Conservation (phyloP, 23 red algal species). For the Gracilaria gracilis region DNA sequence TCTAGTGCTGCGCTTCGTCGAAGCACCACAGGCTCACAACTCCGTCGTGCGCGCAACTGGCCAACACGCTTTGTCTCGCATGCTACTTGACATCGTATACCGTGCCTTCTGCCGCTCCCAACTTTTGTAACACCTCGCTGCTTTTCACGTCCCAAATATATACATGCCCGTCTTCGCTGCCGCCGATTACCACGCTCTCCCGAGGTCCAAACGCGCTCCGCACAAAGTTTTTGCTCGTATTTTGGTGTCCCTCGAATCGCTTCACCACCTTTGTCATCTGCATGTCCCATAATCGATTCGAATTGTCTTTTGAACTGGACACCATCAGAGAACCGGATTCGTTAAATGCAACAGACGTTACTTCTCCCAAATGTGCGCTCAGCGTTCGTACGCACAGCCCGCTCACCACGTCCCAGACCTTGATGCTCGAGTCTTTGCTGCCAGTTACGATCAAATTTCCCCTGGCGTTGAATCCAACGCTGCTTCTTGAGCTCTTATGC, state of each 20-base stretch:
- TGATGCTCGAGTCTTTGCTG: slow-evolving; percentile 97
- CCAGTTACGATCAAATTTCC: slow-evolving; percentile 96
- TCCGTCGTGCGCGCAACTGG: slow-evolving; percentile 90
- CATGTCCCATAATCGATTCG: slow-evolving; percentile 98
- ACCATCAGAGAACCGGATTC: slow-evolving; percentile 85
- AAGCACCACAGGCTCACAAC: slow-evolving; percentile 87
- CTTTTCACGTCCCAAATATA: slow-evolving; percentile 98
- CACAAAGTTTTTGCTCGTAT: slow-evolving; percentile 99
- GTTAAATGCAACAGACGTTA: slow-evolving; percentile 94
- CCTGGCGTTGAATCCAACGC: slow-evolving; percentile 88
- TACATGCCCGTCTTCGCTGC: slow-evolving; percentile 90
- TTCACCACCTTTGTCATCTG: slow-evolving; percentile 74
- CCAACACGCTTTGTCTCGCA: slow-evolving; percentile 88
- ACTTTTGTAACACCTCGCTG: slow-evolving; percentile 77
- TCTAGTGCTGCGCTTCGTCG: slow-evolving; percentile 39
- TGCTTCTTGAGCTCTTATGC: slow-evolving; percentile 84
- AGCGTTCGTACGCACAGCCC: slow-evolving; percentile 91
- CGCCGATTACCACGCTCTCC: slow-evolving; percentile 90
- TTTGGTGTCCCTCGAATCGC: slow-evolving; percentile 99
- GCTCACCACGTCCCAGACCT: slow-evolving; percentile 96
- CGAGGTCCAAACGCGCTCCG: slow-evolving; percentile 88
- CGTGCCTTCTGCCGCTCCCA: slow-evolving; percentile 79
- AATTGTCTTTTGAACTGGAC: slow-evolving; percentile 98
- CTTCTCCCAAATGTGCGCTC: slow-evolving; percentile 93
- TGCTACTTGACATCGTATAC: slow-evolving; percentile 89